Evolutionary conservation across 1,284 basidiomycete species (phyloP).

Genomic region (Inonotus hispidus): DNA sequence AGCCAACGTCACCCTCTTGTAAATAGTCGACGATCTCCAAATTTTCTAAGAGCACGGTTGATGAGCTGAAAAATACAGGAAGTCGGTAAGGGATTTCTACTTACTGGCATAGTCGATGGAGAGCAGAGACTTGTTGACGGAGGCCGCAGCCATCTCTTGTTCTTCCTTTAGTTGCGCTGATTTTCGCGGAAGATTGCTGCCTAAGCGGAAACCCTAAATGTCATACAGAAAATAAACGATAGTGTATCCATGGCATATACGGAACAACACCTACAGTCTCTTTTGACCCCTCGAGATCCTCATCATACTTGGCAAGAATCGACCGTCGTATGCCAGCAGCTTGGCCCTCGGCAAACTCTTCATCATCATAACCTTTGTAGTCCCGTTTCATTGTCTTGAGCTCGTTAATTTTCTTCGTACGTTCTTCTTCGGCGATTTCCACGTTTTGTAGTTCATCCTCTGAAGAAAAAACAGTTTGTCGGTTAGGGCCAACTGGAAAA

Average conservation of each 20-base stretch:
- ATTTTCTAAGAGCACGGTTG: constrained; percentile 57
- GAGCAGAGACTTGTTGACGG: constrained; percentile 76
- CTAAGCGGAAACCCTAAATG: constrained; percentile 74
- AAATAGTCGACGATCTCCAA: constrained; percentile 84
- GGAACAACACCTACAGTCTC: constrained; percentile 49
- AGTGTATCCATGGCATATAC: neutral
- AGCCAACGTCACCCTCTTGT: constrained; percentile 86
- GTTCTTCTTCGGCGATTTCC: constrained; percentile 84
- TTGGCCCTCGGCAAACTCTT: constrained; percentile 76
- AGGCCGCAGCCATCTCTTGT: constrained; percentile 49
- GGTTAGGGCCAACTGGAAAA: neutral
- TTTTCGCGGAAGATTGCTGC: constrained; percentile 42
- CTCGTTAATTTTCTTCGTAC: constrained; percentile 72
- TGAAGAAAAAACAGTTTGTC: constrained; percentile 27
- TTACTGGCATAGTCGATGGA: constrained; percentile 89
- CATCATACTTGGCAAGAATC: constrained; percentile 94
- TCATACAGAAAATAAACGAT: neutral
- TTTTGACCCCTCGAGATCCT: constrained; percentile 67
- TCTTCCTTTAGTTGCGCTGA: constrained; percentile 38
- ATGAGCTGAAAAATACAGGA: neutral
- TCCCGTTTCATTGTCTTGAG: constrained; percentile 85
- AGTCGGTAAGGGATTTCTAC: constrained; percentile 26
- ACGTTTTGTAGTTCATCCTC: constrained; percentile 98
- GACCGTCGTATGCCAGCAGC: constrained; percentile 76
- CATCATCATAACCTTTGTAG: constrained; percentile 97